Evolutionary conservation across 139 green algal species (phyloP).

Genomic region (Tetratostichococcus sp.): DNA sequence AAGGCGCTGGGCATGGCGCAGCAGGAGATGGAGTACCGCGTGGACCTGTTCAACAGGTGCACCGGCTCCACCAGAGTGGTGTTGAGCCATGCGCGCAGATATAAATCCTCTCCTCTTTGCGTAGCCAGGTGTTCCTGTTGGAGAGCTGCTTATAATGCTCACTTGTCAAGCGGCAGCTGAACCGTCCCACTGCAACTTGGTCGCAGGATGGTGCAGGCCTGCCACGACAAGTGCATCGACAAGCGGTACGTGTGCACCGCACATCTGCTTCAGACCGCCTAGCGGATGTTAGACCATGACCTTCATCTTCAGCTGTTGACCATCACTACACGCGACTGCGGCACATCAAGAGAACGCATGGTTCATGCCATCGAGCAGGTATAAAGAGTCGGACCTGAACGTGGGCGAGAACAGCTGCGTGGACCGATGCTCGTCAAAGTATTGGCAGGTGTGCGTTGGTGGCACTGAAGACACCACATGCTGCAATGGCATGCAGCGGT

Average conservation of each 20-base stretch:
- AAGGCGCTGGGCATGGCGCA: slow-evolving; percentile 67
- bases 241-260: slow-evolving; percentile 50
- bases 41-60: slow-evolving; percentile 89
- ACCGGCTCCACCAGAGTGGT: too few species aligned
- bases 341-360: too few species aligned
- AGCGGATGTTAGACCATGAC: too few species aligned
- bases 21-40: slow-evolving; percentile 90
- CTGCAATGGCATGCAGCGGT: too few species aligned
- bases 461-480: background rate
- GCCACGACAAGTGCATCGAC: slow-evolving; percentile 83
- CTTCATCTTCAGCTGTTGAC: too few species aligned
- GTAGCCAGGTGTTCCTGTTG: too few species aligned
- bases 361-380: too few species aligned
- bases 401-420: slow-evolving; percentile 95
- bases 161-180: too few species aligned
- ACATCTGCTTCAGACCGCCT: too few species aligned
- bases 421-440: slow-evolving; percentile 91
- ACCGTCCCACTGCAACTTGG: too few species aligned
- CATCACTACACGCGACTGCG: too few species aligned
- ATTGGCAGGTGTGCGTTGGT: slow-evolving; percentile 83
- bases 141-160: too few species aligned
- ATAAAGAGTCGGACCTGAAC: slow-evolving; percentile 91
- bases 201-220: slow-evolving; percentile 78
- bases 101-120: background rate
- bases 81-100: background rate